Evolutionary conservation across 331 rosid genomes (phyloP).

Genomic region (Quercus lobata): DNA sequence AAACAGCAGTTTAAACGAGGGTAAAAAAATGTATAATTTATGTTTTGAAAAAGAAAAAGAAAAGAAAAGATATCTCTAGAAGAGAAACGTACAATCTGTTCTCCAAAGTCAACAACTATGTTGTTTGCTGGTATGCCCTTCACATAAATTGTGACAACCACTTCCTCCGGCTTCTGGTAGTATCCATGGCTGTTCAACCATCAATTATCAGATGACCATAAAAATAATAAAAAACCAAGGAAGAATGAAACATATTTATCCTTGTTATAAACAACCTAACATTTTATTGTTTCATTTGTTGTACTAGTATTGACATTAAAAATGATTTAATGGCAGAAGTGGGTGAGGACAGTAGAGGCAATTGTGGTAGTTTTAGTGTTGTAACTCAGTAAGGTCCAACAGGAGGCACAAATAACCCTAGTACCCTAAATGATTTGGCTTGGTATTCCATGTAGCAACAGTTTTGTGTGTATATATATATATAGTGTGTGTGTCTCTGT

Average conservation of each 20-base stretch:
- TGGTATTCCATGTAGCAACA: not conserved
- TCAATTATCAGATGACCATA: not conserved
- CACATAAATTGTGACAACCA: slow-evolving; percentile 78
- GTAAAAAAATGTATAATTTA: not conserved
- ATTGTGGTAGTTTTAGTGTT: not conserved
- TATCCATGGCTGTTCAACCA: slow-evolving; percentile 54
- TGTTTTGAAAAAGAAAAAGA: not conserved
- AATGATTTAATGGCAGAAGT: too few relatives aligned
- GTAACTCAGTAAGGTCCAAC: not conserved
- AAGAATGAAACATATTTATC: not conserved
- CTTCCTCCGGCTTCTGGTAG: slow-evolving; percentile 83
- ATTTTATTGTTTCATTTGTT: not conserved
- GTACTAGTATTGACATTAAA: not conserved
- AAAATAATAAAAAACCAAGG: not conserved
- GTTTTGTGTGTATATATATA: not conserved
- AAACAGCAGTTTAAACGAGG: not conserved
- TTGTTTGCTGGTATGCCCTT: slow-evolving; percentile 58
- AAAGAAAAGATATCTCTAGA: not conserved
- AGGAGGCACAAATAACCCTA: not conserved
- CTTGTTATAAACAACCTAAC: not conserved
- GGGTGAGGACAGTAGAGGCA: not conserved
- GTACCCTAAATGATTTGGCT: not conserved
- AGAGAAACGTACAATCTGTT: slow-evolving; percentile 68
- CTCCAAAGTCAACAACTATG: slow-evolving; percentile 68
- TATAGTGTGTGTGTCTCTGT: not conserved